Evolutionary conservation across 1,284 basidiomycete species (phyloP), one percentile per base, ranked within the genome.

Genomic region (Phlebopus sp.): DNA sequence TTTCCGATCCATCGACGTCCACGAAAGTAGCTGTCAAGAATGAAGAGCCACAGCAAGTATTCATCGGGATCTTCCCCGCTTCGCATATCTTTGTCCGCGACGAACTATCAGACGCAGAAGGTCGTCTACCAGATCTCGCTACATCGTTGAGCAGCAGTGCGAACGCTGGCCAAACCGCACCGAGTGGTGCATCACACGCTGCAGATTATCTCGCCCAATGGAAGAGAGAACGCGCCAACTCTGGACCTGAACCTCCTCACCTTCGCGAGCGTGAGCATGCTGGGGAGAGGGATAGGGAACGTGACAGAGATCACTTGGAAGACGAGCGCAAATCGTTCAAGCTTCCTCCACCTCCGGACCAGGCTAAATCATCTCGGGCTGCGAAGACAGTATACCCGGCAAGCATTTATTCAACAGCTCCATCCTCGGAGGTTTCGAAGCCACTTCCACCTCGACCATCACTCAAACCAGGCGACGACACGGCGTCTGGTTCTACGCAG

Each of bases 61-160:
- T 92, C 65, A 92, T 98, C 49, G 96, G 95, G 49, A 95, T 98
- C 56, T 98, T 98, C 64, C 95, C 95, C 1, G 87, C 90, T 0
- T 88, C 90, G 4, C 91, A 95, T 64, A 87, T 97, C 44, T 85
- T 90, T 62, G 78, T 95, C 50, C 86, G 93, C 31, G 93, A 96
- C 61, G 83, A 94, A 59, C 76, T 95, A 18, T 82, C 90, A 3
- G 92, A 95, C 63, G 92, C 92, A 3, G 91, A 95, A 64, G 89
- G 90, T 13, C 82, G 88, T 42, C 80, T 97, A 1, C 81, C 84
- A 1, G 84, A 86, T 47, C 79, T 88, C 14, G 85, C 82, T 14
- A 73, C 72, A 9, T 72, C 71, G 3, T 46, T 65, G 18, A 67
- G 70, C 47, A 71, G 68, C 43, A 67, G 64, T 46, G 64, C 69